These are phyloP conservation scores for Celoporthe dispersa DNA, from an alignment of 2,329 filamentous ascomycete species.

Conservation along the genomic window DNA sequence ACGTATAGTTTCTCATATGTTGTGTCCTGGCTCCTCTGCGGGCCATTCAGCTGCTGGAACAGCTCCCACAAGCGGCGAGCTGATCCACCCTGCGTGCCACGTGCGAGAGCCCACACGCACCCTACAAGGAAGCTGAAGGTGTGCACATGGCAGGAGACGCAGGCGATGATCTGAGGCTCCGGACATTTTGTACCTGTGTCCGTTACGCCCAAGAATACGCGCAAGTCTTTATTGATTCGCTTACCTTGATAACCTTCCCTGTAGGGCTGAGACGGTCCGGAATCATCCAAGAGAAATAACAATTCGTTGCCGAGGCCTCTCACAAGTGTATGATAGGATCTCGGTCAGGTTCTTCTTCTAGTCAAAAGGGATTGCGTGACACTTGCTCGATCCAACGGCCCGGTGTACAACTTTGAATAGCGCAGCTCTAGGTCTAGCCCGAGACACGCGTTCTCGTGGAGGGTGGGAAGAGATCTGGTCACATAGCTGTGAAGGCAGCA, in stretches of 20 bases:
- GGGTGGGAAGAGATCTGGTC: not conserved
- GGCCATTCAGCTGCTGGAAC: not conserved
- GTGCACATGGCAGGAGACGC: not conserved
- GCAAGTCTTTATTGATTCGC: not conserved
- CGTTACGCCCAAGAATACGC: not conserved
- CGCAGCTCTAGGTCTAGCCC: not conserved
- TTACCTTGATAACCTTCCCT: slow-evolving; percentile 19
- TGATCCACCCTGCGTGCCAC: slow-evolving; percentile 8
- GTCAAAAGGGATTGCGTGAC: not conserved
- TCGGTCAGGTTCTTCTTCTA: not conserved
- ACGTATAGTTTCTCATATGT: not conserved
- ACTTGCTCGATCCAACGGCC: not conserved
- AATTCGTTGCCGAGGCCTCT: not conserved
- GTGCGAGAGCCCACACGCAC: slow-evolving; percentile 5
- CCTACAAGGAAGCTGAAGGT: slow-evolving; percentile 10
- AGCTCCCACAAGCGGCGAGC: not conserved
- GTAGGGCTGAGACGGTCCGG: slow-evolving; percentile 1
- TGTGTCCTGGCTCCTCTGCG: not conserved
- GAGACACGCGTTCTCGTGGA: not conserved
- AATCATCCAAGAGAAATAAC: not conserved
- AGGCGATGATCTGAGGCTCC: not conserved
- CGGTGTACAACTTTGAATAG: not conserved
- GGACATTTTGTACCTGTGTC: not conserved
- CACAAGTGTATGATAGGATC: not conserved
- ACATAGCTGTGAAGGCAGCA: not conserved